Base-by-base conservation (phyloP, 2,329 filamentous ascomycete genomes). In the Cytospora leucostoma region DNA sequence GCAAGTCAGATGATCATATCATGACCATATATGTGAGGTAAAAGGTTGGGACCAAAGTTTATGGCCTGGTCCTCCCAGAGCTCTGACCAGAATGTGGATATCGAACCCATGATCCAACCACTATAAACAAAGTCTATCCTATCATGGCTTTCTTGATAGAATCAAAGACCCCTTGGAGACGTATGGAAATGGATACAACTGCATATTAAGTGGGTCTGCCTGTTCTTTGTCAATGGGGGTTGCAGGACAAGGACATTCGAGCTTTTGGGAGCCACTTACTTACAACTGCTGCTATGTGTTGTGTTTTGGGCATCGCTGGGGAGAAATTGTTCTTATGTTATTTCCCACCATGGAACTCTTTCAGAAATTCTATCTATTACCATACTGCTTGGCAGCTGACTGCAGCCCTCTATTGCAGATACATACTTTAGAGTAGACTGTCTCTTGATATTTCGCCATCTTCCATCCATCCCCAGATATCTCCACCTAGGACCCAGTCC, bases 131-230 rank as follows among this genome's bases (percentile, higher is more conserved):
- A 19, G 8, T 21, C 8, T n/a, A 7, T 21, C n/a, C 44, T 19
- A 47, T 47, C 11, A 12, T 12, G 19, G 44, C 44, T 47, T 47
- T 21, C 44, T 47, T 47, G n/a, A 19, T 10, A 21, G n/a, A 10
- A 47, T 47, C 44, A 47, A 47, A 19, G 44, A n/a, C 44, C 19
- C 44, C 44, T 47, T n/a, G 44, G 21, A 17, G 21, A 47, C 44
- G 21, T 47, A 47, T n/a, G 44, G n/a, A 21, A 47, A 47, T 47
- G 44, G 44, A 47, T 47, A 47, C 44, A 47, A 47, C 44, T 47
- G 44, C 44, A 47, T 47, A 47, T 21, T 47, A 47, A 47, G 44
- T 47, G 44, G 44, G 44, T 19, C 44, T 47, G 44, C 44, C n/a
- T 47, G 44, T 19, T 47, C 44, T 47, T 47, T 47, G 21, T 47